Percentiles rank a stretch among this genome's conserved stretches.
Conservation (phyloP, 306 rosid species). For the Cicer bijugum region DNA sequence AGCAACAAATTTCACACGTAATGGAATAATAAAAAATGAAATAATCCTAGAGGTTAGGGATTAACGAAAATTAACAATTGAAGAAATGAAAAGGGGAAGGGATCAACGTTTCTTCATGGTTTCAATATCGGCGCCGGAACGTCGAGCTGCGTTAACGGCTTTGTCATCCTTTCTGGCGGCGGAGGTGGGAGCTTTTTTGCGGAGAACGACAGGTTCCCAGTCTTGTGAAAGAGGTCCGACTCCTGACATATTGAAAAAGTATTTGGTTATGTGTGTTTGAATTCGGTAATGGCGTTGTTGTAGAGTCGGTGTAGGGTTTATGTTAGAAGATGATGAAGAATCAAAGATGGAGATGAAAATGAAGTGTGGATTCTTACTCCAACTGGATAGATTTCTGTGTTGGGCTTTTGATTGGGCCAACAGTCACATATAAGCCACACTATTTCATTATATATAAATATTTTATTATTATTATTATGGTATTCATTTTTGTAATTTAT, state of each 20-base stretch:
- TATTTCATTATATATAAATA: too few relatives aligned
- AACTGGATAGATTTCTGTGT: neutral
- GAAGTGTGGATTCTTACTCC: conserved; percentile 3
- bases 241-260: conserved; percentile 60
- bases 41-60: conserved; percentile 23
- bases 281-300: neutral
- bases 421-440: neutral
- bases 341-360: neutral
- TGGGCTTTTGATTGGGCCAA: conserved; percentile 13
- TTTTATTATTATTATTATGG: too few relatives aligned
- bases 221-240: conserved; percentile 78
- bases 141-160: conserved; percentile 96
- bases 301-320: conserved; percentile 25
- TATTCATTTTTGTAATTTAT: too few relatives aligned
- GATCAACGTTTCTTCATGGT: conserved; percentile 68
- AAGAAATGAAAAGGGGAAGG: neutral
- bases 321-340: neutral
- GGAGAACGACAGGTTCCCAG: conserved; percentile 88
- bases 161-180: conserved; percentile 93
- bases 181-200: conserved; percentile 84
- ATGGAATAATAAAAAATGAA: too few relatives aligned
- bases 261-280: neutral
- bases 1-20: neutral
- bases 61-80: neutral
- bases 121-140: conserved; percentile 81